Evolutionary conservation across 306 rosid species (phyloP).

Genomic region (Dryas alaskensis): DNA sequence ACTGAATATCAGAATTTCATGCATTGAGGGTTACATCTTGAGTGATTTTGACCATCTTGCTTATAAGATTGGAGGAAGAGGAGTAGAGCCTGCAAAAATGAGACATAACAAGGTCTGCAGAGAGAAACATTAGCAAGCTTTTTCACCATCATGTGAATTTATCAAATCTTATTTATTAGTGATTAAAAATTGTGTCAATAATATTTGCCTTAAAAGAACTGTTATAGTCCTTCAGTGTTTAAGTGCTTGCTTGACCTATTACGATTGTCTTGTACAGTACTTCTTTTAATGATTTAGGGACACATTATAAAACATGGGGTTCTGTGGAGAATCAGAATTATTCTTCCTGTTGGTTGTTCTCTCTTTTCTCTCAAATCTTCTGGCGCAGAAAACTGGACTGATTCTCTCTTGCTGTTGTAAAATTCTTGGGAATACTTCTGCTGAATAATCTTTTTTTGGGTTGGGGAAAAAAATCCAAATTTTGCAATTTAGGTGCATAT

Average conservation of each 20-base stretch:
- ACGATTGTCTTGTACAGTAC: neutral
- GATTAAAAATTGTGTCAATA: neutral
- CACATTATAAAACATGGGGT: neutral
- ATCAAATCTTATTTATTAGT: neutral
- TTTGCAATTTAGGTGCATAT: no score
- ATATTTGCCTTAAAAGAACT: no score
- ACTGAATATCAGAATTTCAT: neutral
- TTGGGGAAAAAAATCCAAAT: no score
- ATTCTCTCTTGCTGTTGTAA: neutral
- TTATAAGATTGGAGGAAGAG: neutral
- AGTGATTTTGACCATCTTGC: neutral
- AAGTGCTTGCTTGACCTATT: neutral
- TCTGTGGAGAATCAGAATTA: conserved; percentile 3
- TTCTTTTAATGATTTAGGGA: neutral
- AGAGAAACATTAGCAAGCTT: neutral
- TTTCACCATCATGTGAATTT: neutral
- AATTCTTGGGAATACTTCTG: neutral
- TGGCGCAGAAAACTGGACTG: neutral
- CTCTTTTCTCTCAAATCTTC: neutral
- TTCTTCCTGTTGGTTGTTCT: conserved; percentile 9
- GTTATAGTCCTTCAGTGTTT: no score
- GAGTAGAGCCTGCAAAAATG: neutral
- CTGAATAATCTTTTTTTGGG: neutral
- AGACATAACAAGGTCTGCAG: neutral
- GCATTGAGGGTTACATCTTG: no score